phyloP scores from a whole-genome alignment of 1,284 basidiomycete genomes.

The Amylostereum chailletii region DNA sequence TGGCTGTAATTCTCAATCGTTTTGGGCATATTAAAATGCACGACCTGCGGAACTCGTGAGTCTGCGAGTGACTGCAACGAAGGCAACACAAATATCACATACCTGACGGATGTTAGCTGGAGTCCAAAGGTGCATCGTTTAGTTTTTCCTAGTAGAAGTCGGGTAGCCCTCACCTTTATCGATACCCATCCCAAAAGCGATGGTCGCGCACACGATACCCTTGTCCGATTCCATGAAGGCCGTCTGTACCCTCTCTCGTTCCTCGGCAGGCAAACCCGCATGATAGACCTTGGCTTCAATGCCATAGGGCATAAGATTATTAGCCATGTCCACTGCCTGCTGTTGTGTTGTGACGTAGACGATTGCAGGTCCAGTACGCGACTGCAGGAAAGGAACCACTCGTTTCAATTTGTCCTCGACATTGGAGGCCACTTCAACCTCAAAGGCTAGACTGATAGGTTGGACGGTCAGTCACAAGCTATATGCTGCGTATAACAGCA shows the following conservation, averaged over 20 bases:
- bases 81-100: background rate
- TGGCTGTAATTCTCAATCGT: conserved; percentile 64
- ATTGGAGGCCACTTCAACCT: conserved; percentile 40
- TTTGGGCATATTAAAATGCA: conserved; percentile 62
- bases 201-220: conserved; percentile 62
- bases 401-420: conserved; percentile 30
- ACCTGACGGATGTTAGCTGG: conserved; percentile 26
- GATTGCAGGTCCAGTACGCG: conserved; percentile 44
- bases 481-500: background rate
- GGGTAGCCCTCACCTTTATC: conserved; percentile 41
- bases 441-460: conserved; percentile 42
- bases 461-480: background rate
- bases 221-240: conserved; percentile 58
- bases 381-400: conserved; percentile 37
- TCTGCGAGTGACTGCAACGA: background rate
- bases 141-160: background rate
- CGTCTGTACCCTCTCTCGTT: conserved; percentile 47
- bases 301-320: conserved; percentile 34
- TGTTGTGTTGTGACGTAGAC: conserved; percentile 65
- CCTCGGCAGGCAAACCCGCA: conserved; percentile 50
- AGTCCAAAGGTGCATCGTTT: background rate
- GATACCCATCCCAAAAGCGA: conserved; percentile 68
- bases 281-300: conserved; percentile 60
- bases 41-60: conserved; percentile 34
- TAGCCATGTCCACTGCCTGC: conserved; percentile 55